These are phyloP conservation scores for Lasiodiplodia sp. DNA, from an alignment of 2,329 filamentous ascomycete genomes.

Conservation along the genomic window DNA sequence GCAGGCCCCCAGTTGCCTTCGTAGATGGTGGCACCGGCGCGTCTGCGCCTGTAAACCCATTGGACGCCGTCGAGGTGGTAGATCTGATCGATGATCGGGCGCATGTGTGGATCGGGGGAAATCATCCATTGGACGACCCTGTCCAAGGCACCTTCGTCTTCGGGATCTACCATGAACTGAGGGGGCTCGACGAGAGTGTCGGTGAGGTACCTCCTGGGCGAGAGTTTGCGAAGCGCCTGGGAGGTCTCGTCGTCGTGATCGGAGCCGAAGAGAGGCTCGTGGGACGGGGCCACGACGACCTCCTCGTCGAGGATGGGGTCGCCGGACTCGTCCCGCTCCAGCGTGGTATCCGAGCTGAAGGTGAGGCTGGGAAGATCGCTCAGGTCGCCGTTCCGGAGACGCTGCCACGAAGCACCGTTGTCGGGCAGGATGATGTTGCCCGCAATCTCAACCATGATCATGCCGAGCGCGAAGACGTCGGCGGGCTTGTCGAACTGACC, in stretches of 20 bases:
- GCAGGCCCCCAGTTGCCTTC: slow-evolving; percentile 94
- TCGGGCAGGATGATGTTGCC: slow-evolving; percentile 93
- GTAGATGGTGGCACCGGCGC: slow-evolving; percentile 90
- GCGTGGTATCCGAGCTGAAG: slow-evolving; percentile 73
- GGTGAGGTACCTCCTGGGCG: slow-evolving; percentile 39
- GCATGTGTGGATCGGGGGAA: slow-evolving; percentile 71
- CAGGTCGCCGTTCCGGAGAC: slow-evolving; percentile 86
- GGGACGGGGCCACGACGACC: slow-evolving; percentile 40
- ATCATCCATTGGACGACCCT: slow-evolving; percentile 90
- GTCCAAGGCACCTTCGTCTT: slow-evolving; percentile 78
- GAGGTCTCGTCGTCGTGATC: slow-evolving; percentile 48
- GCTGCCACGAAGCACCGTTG: slow-evolving; percentile 90
- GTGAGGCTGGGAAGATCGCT: slow-evolving; percentile 88
- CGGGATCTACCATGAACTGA: slow-evolving; percentile 83
- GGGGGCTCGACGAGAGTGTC: slow-evolving; percentile 74
- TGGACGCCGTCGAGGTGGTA: slow-evolving; percentile 75
- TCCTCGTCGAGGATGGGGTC: slow-evolving; percentile 56
- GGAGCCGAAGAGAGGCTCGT: slow-evolving; percentile 38
- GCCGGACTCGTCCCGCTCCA: slow-evolving; percentile 77
- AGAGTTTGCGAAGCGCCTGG: slow-evolving; percentile 44
- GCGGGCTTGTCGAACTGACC: slow-evolving; percentile 89
- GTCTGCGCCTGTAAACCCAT: slow-evolving; percentile 80
- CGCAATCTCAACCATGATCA: slow-evolving; percentile 94
- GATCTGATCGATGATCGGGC: slow-evolving; percentile 78
- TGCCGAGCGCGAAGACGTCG: slow-evolving; percentile 91